These are phyloP conservation scores for Suillus tomentosus DNA, from an alignment of 768 basidiomycete genomes.

Conservation along the genomic window DNA sequence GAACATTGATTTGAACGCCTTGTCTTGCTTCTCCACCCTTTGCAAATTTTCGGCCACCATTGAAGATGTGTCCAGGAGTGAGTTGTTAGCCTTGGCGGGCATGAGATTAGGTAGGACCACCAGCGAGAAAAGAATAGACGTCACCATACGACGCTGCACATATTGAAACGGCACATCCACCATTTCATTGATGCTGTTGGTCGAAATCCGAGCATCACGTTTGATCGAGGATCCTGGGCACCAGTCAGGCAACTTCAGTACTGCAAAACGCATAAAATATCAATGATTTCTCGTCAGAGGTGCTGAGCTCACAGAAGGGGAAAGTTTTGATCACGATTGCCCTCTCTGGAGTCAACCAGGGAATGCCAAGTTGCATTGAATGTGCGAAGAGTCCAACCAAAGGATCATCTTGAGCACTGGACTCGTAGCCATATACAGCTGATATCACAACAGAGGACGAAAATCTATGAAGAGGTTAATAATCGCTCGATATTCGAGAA, in stretches of 20 bases:
- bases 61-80: not conserved
- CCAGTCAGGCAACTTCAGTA: slow-evolving; percentile 15
- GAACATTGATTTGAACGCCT: slow-evolving; percentile 7
- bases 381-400: not conserved
- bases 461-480: not conserved
- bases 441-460: slow-evolving; percentile 8
- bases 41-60: slow-evolving; percentile 19
- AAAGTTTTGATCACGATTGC: not conserved
- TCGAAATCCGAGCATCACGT: slow-evolving; percentile 6
- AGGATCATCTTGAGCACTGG: slow-evolving; percentile 3
- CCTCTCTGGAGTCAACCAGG: slow-evolving; percentile 4
- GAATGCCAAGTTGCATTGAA: not conserved
- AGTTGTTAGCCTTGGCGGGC: not conserved
- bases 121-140: no score
- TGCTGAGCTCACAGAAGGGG: slow-evolving; percentile 7
- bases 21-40: slow-evolving; percentile 19
- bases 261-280: not conserved
- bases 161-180: slow-evolving; percentile 5
- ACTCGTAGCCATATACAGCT: slow-evolving; percentile 8
- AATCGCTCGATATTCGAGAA: not conserved
- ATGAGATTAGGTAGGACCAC: not conserved
- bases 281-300: not conserved
- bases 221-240: slow-evolving; percentile 2
- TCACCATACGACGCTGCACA: slow-evolving; percentile 12
- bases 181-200: not conserved